Evolutionary conservation across 805 yeast species (phyloP).

Genomic region (Starmerella potacharoeniae): DNA sequence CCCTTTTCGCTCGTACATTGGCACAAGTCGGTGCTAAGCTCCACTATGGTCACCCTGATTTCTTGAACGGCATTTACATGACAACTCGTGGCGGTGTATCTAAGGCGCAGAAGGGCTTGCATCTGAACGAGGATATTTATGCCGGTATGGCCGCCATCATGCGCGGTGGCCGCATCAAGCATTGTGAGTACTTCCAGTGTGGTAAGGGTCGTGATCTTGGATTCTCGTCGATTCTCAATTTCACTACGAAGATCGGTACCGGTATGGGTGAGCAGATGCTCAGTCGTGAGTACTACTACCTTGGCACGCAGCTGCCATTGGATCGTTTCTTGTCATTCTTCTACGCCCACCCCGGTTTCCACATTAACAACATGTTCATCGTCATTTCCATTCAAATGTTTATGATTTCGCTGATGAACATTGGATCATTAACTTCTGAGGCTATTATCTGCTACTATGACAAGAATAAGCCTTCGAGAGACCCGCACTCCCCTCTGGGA

Average conservation of each 20-base stretch:
- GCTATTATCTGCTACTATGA: constrained; percentile 57
- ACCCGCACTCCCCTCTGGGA: constrained; percentile 62
- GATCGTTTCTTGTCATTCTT: constrained; percentile 86
- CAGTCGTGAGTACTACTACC: constrained; percentile 80
- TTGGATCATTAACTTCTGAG: constrained; percentile 70
- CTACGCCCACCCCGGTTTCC: constrained; percentile 96
- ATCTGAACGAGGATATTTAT: constrained; percentile 86
- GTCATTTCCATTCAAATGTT: constrained; percentile 78
- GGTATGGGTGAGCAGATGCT: constrained; percentile 97
- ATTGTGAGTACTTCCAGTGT: constrained; percentile 91
- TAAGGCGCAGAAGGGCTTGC: constrained; percentile 88
- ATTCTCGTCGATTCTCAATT: constrained; percentile 80
- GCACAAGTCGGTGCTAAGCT: constrained; percentile 91
- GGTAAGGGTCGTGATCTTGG: constrained; percentile 96
- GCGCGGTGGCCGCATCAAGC: constrained; percentile 89
- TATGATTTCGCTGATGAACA: constrained; percentile 63
- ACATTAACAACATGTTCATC: constrained; percentile 78
- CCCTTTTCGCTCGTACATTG: constrained; percentile 82
- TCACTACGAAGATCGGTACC: constrained; percentile 92
- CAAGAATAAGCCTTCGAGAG: constrained; percentile 58
- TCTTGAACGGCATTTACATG: constrained; percentile 81
- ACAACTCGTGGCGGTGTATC: constrained; percentile 92
- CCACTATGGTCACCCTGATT: constrained; percentile 96
- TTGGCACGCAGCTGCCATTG: constrained; percentile 80
- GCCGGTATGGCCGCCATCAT: constrained; percentile 87